Evolutionary conservation across 73 alveolate species (phyloP), one percentile per base, ranked within the genome.

Genomic region (Tetrahymena elliotti): DNA sequence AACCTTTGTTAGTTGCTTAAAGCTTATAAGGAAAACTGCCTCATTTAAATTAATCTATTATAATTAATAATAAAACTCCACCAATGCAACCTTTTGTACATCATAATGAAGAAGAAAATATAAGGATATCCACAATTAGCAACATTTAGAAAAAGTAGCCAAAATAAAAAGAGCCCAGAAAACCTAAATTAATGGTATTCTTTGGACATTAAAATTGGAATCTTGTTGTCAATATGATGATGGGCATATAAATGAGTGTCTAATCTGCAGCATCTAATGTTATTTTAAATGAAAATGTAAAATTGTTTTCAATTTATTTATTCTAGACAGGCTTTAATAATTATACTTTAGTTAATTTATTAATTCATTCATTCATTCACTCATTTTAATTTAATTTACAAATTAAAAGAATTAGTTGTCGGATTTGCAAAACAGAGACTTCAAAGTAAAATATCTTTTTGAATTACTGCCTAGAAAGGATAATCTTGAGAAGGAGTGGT

Each of bases 211-310:
- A 96, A 83, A 97, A 97, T 93, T 98, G 97, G 93, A 97, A 98
- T 95, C 93, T 97, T 40, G 98, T 98, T 47, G 93, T 97, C 84
- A 98, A 98, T 83, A 98, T 98, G 94, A 98, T 98, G 99, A 96
- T 98, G 39, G 99, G 99, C n/a, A 97, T 98, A 22, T 94, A 98
- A 95, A 98, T 97, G 95, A 98, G 99, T 41, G 98, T 98, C 36
- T 97, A 98, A 68, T 68, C 88, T 22, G 88, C 88, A 27, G 88
- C 88, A 54, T 54, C 84, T 11, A 68, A 68, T 10, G 33, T 68
- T 6, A 68, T 68, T 6, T 31, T 68, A 68, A 68, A 68, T 68
- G 88, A 68, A 68, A 68, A 68, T 24, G 88, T 68, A 68, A 68
- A 53, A 2, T 1, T n/a, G n/a, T 40, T 40, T 40, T 10, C 15